These are phyloP conservation scores for Trichosanthes truncata DNA, from an alignment of 306 rosid genomes.

Conservation along the genomic window DNA sequence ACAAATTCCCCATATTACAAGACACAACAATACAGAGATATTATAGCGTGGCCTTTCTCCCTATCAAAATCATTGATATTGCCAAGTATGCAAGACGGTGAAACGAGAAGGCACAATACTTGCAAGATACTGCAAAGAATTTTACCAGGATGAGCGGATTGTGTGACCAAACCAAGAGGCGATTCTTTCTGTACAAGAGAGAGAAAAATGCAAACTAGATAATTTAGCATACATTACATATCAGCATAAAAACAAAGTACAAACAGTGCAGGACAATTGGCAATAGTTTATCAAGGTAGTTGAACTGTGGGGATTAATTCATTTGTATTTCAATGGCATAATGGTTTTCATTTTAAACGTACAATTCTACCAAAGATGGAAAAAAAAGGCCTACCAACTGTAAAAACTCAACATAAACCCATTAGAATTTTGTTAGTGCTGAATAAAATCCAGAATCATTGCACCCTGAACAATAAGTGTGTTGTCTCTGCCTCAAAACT, in stretches of 20 bases:
- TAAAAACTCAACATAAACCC: background rate
- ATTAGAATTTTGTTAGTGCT: background rate
- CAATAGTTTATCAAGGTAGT: background rate
- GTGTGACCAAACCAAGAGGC: conserved; percentile 55
- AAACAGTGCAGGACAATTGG: background rate
- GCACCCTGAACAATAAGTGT: background rate
- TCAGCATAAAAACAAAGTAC: background rate
- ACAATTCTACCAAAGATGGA: background rate
- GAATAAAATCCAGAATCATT: background rate
- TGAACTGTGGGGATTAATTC: background rate
- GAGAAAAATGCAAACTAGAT: background rate
- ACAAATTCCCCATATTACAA: background rate
- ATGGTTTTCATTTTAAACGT: background rate
- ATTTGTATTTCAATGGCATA: background rate
- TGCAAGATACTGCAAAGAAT: background rate
- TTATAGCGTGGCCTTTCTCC: background rate
- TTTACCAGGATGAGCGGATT: conserved; percentile 88
- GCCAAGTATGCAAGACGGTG: background rate
- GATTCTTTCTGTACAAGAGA: conserved; percentile 62
- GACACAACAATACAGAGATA: background rate
- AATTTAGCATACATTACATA: background rate
- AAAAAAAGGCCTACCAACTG: background rate
- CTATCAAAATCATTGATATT: background rate
- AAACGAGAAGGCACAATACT: background rate
- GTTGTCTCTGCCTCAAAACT: background rate